Base-by-base conservation (phyloP, 1,284 basidiomycete species). In the Inonotus obliquus region DNA sequence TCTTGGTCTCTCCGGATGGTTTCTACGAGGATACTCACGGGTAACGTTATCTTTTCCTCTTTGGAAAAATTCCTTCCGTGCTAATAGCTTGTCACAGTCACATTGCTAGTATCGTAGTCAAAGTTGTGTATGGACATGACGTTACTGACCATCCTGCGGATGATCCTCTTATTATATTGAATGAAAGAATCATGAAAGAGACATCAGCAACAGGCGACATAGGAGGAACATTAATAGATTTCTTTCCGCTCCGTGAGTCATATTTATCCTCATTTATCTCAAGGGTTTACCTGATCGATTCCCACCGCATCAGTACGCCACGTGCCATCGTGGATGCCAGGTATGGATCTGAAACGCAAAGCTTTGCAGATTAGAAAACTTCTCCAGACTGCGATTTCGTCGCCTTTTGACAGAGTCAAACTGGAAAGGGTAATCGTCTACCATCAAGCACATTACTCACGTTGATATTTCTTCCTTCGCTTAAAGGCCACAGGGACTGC, bases 1-100 rank as follows among this genome's bases (percentile, higher is more conserved):
- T 72, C 5, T 59, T 69, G 35, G 38, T 68, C 13, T 61, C 57
- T 14, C 70, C 70, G 1, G 66, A 70, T 25, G 65, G 63, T 11
- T 67, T 69, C 52, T 52, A 27, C 9, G n/a, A 52, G 6, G 23
- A 35, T 57, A 63, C 73, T 10, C 65, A 67, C 32, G 63, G 71
- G 21, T 44, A n/a, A 21, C 4, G 7, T 44, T 21, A n/a, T 14
- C 6, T 17, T 32, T 23, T 21, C 9, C 6, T 37, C 57, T 53
- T 7, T 44, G 71, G 71, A 54, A 57, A 69, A 59, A 7, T 54
- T 38, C 14, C 14, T 60, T 13, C 27, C 56, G 13, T 41, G 37
- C 17, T 37, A 32, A 23, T 35, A 48, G 5, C 52, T 61, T 21
- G 19, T 61, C n/a, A 63, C 52, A 55, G 59, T 48, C 10, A 61